These are phyloP conservation scores for Jacaranda mimosifolia DNA, from an alignment of 257 asterid species.

Conservation along the genomic window DNA sequence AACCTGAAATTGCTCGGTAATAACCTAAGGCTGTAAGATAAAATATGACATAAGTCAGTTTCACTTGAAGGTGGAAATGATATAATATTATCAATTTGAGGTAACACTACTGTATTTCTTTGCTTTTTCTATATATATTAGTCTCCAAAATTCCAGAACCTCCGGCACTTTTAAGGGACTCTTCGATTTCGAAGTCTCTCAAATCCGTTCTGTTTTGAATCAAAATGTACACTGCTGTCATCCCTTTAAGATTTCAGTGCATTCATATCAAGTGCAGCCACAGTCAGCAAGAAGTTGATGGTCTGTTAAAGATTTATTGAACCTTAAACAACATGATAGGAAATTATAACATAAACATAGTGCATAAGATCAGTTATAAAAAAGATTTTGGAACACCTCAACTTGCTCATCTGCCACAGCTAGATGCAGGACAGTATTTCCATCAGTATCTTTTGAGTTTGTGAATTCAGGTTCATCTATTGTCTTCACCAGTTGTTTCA, in stretches of 20 bases:
- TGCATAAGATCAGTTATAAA: neutral
- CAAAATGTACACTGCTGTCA: neutral
- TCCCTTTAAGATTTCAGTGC: neutral
- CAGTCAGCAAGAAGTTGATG: neutral
- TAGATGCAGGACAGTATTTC: too few species aligned
- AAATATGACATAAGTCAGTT: too few species aligned
- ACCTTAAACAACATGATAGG: neutral
- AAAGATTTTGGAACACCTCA: neutral
- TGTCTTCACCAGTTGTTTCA: constrained; percentile 28
- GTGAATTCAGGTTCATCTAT: constrained; percentile 17
- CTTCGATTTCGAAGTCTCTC: neutral
- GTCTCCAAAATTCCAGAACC: neutral
- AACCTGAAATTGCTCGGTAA: too few species aligned
- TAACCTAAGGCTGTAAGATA: too few species aligned
- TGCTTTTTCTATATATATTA: neutral
- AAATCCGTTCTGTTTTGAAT: neutral
- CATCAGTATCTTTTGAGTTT: constrained; percentile 34
- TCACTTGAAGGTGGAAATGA: too few species aligned
- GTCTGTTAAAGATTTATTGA: neutral
- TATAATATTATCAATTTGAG: too few species aligned
- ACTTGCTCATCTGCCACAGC: too few species aligned
- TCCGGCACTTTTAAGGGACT: neutral
- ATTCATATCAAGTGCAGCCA: neutral
- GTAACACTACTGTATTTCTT: too few species aligned
- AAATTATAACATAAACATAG: neutral